phyloP scores from a whole-genome alignment of 495 filamentous ascomycete genomes.

The Penicillium ochrochloron region DNA sequence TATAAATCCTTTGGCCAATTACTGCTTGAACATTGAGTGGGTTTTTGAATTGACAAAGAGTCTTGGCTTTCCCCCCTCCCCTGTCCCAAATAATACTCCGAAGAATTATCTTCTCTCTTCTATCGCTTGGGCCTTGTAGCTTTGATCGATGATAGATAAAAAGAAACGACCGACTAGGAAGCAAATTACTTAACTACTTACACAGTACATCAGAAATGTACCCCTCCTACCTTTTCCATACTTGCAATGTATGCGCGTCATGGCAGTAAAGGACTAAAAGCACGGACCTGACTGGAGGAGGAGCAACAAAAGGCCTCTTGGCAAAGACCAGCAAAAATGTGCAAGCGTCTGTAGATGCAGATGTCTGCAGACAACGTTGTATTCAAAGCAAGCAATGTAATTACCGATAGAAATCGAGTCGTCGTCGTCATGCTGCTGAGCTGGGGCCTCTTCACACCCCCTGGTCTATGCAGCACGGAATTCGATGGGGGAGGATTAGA shows the following conservation, averaged over 20 bases:
- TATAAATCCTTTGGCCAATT: slow-evolving; percentile 10
- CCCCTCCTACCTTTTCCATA: background rate
- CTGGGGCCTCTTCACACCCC: slow-evolving; percentile 25
- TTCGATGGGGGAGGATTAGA: slow-evolving; percentile 24
- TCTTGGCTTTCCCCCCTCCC: slow-evolving; percentile 3
- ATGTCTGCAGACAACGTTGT: slow-evolving; percentile 7
- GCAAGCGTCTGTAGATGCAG: background rate
- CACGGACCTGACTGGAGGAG: slow-evolving; percentile 12
- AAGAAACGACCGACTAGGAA: background rate
- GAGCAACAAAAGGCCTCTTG: slow-evolving; percentile 7
- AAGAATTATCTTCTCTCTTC: background rate
- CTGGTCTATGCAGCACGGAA: slow-evolving; percentile 22
- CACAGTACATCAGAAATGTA: background rate
- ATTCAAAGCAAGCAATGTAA: background rate
- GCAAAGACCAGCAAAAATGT: background rate
- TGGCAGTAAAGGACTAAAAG: slow-evolving; percentile 22
- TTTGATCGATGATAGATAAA: background rate
- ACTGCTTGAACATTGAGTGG: slow-evolving; percentile 25
- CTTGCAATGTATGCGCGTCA: slow-evolving; percentile 16
- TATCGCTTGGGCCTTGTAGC: background rate
- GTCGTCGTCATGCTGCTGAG: slow-evolving; percentile 14
- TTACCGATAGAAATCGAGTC: background rate
- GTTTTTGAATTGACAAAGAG: slow-evolving; percentile 2
- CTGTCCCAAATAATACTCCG: background rate
- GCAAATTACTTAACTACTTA: background rate